phyloP scores from a whole-genome alignment of 2,329 filamentous ascomycete genomes.

The Talaromyces sp. region DNA sequence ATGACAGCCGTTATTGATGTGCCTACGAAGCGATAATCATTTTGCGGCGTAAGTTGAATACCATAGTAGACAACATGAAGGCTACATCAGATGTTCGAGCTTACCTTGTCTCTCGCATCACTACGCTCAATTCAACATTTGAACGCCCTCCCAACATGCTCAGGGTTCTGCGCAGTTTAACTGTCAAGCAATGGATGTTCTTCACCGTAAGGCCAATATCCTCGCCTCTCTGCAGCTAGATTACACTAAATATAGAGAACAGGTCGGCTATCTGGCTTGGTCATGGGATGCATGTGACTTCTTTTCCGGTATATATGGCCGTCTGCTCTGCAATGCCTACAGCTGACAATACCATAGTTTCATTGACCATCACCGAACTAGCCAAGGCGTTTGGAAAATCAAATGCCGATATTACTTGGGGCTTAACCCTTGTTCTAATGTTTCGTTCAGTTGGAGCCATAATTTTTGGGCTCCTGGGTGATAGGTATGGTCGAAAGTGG shows the following conservation, averaged over 20 bases:
- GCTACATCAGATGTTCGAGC: neutral
- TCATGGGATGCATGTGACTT: too few species aligned
- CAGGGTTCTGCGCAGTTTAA: slow-evolving; percentile 47
- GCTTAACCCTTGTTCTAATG: slow-evolving; percentile 56
- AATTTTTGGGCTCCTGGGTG: slow-evolving; percentile 50
- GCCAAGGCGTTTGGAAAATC: slow-evolving; percentile 50
- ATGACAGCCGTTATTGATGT: too few species aligned
- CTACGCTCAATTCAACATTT: slow-evolving; percentile 43
- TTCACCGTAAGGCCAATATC: too few species aligned
- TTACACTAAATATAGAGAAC: too few species aligned
- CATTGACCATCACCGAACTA: slow-evolving; percentile 50
- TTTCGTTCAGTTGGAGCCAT: slow-evolving; percentile 56
- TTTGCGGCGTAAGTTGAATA: too few species aligned
- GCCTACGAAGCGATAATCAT: too few species aligned
- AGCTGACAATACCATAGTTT: too few species aligned
- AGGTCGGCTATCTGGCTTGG: too few species aligned
- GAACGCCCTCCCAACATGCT: slow-evolving; percentile 51
- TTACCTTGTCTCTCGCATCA: neutral
- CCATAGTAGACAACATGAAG: too few species aligned
- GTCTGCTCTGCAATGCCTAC: too few species aligned
- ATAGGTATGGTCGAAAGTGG: slow-evolving; percentile 33
- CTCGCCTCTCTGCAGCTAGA: too few species aligned
- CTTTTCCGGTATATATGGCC: too few species aligned
- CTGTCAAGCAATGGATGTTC: slow-evolving; percentile 54
- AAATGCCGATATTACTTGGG: slow-evolving; percentile 58